phyloP scores from a whole-genome alignment of 2,329 filamentous ascomycete genomes.

The Plectosphaerella plurivora region DNA sequence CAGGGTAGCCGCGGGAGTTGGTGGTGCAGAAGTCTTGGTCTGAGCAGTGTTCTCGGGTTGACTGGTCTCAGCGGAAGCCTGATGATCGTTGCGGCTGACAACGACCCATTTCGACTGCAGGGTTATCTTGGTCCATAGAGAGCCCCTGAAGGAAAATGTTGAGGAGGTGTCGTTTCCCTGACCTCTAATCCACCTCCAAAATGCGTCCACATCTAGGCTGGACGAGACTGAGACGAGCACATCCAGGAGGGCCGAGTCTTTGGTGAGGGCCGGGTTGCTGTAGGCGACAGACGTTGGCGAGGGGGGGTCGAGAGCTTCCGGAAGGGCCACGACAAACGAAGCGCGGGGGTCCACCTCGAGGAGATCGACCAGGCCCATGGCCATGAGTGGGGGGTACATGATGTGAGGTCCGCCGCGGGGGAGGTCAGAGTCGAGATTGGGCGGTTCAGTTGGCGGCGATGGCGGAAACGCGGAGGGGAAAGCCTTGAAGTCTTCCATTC shows the following conservation, averaged over 20 bases:
- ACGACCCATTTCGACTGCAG: constrained; percentile 30
- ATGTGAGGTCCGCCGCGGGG: not conserved
- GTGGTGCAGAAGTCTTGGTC: not conserved
- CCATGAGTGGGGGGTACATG: constrained; percentile 12
- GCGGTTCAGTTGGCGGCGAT: not conserved
- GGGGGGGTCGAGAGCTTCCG: constrained; percentile 8
- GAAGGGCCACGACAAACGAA: constrained; percentile 30
- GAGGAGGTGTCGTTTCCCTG: constrained; percentile 13
- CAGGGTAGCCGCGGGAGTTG: not conserved
- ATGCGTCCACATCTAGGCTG: constrained; percentile 22
- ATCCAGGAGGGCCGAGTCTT: constrained; percentile 22
- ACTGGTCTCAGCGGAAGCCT: not conserved
- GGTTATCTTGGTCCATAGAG: constrained; percentile 30
- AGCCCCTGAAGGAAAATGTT: constrained; percentile 24
- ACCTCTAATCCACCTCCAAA: constrained; percentile 34
- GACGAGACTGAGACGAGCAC: constrained; percentile 22
- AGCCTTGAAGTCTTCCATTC: no score
- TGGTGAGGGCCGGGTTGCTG: constrained; percentile 30
- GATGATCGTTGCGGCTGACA: constrained; percentile 32
- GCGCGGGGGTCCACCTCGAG: constrained; percentile 36
- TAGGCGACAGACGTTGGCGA: constrained; percentile 20
- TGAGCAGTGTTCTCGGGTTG: no score
- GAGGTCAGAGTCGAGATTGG: not conserved
- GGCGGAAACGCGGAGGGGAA: no score
- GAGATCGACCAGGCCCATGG: constrained; percentile 31